Base-by-base conservation (phyloP, 306 rosid genomes). In the Morella rubra region DNA sequence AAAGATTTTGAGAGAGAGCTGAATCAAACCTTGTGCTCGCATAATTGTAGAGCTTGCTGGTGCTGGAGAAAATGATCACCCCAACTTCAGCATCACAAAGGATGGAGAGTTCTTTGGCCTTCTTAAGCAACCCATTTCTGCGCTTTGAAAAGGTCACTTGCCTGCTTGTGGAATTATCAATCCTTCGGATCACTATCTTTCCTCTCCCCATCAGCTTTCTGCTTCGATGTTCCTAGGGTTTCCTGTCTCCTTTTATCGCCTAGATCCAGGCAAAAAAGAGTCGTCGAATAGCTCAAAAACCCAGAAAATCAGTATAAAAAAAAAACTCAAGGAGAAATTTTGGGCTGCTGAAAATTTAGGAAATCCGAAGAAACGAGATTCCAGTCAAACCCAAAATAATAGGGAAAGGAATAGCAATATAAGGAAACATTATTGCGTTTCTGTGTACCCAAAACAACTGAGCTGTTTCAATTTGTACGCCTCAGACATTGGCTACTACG, bases 51-150 rank as follows among this genome's bases (percentile, higher is more conserved):
- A 86, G 87, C 64, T 71, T 81, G 65, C 76, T 83, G 27, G 87
- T 86, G 78, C 82, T 84, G 59, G 90, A 86, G 87, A 86, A 83
- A 77, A 86, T 71, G n/a, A 83, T 69, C 18, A 86, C 37, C 27
- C 84, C 89, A 75, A 86, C 83, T 76, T 86, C 87, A 1, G 87
- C 87, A 74, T 86, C 87, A 65, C 89, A 86, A 58, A 86, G 87
- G 45, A 86, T 80, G 3, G 89, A 83, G 5, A 86, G 87, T 81
- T 86, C 89, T 66, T 49, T 83, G 1, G 89, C 85, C 83, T 83
- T 86, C 79, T 86, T 86, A 4, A 86, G 73, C 77, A 86, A 41
- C 69, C 89, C 89, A 60, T 69, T 85, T 77, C 89, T 82, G 41
- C 89, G 44, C 78, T 85, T 85, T 5, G 89, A 85, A 54, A 86